Conservation (phyloP, 148 eudicot species). For the Talinum fruticosum region DNA sequence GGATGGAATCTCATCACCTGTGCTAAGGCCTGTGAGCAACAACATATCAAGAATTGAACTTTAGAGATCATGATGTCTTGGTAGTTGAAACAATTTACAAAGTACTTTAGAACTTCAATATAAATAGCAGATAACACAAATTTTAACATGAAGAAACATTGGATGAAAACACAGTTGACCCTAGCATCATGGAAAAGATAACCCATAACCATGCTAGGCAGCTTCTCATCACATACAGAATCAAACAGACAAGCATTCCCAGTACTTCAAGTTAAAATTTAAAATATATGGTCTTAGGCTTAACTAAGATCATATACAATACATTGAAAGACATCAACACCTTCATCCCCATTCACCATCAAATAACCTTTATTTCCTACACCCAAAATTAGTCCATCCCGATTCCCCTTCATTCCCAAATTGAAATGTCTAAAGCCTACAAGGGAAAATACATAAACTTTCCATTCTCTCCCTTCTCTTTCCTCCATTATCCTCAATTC, state of each 20-base stretch:
- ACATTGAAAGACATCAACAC: too few species aligned
- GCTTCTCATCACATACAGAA: not conserved
- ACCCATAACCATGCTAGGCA: not conserved
- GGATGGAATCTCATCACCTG: constrained; percentile 80
- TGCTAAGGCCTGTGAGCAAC: constrained; percentile 57
- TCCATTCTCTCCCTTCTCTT: too few species aligned
- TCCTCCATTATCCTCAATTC: too few species aligned
- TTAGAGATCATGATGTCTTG: not conserved
- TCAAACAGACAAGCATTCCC: not conserved
- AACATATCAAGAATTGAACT: not conserved
- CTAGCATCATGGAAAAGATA: not conserved
- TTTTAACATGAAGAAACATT: not conserved
- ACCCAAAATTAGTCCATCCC: too few species aligned
- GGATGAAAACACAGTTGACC: not conserved
- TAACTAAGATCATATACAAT: not conserved
- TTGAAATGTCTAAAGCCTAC: too few species aligned
- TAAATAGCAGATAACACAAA: not conserved
- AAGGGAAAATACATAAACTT: too few species aligned
- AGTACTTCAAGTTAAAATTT: not conserved
- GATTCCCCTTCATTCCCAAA: too few species aligned
- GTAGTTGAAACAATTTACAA: not conserved
- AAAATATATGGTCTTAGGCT: too few species aligned
- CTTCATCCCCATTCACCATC: too few species aligned
- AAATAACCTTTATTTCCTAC: too few species aligned
- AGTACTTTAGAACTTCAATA: not conserved